A percentile compares a stretch with the other conserved stretches of the same genome.
phyloP scores from a whole-genome alignment of 345 rosid genomes.

The Eutrema heterophyllum region DNA sequence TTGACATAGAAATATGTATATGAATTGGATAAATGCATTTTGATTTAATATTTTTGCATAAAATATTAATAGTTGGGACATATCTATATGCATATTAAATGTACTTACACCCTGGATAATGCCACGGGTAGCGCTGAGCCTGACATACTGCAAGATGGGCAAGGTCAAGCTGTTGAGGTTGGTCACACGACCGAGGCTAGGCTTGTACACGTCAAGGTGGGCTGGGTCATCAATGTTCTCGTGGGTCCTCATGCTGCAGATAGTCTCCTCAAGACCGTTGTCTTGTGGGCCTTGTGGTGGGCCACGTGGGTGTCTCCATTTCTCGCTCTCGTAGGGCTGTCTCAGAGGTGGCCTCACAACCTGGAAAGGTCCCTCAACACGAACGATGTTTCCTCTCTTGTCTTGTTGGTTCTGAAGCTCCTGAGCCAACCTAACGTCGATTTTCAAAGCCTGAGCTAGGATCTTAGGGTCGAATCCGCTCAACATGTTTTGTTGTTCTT shows the following conservation, averaged over 20 bases:
- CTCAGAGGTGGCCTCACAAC: conserved; percentile 42
- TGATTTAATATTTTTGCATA: too few relatives aligned
- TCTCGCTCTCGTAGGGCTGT: conserved; percentile 31
- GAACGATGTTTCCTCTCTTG: conserved; percentile 55
- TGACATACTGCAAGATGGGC: conserved; percentile 49
- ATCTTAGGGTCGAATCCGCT: conserved; percentile 50
- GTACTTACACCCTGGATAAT: conserved; percentile 24
- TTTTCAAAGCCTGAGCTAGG: conserved; percentile 57
- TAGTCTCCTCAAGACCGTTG: conserved; percentile 78
- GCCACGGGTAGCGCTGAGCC: conserved; percentile 58
- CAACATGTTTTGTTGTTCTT: conserved; percentile 16
- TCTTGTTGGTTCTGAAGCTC: conserved; percentile 45
- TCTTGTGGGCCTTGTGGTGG: conserved; percentile 8
- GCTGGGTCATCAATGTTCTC: conserved; percentile 63
- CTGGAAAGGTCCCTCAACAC: conserved; percentile 45
- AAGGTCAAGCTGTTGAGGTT: conserved; percentile 55
- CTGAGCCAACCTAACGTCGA: conserved; percentile 36
- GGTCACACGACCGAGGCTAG: conserved; percentile 47
- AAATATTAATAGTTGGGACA: neutral
- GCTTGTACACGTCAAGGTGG: conserved; percentile 54
- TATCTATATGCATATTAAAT: neutral
- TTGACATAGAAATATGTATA: neutral
- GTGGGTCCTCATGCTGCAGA: conserved; percentile 53
- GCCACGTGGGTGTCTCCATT: conserved; percentile 23
- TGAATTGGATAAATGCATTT: neutral